phyloP scores from a whole-genome alignment of 176 grass and related monocot genomes.

The Musa beccarii region DNA sequence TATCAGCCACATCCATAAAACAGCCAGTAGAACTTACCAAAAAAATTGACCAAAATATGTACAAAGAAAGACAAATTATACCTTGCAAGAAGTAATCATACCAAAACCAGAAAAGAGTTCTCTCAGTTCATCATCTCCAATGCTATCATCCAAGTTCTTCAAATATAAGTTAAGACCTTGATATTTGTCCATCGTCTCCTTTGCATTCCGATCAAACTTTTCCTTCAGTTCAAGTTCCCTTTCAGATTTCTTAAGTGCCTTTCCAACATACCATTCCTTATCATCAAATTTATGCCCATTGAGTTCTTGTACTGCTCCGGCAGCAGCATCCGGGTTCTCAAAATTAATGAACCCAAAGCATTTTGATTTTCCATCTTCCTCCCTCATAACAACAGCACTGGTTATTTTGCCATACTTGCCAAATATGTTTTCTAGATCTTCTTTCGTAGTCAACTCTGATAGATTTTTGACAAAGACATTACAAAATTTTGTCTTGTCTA shows the following conservation, averaged over 20 bases:
- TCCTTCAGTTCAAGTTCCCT: slow-evolving; percentile 48
- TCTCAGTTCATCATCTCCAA: slow-evolving; percentile 44
- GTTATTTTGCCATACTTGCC: slow-evolving; percentile 47
- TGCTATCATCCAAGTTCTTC: slow-evolving; percentile 58
- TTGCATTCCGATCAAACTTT: slow-evolving; percentile 47
- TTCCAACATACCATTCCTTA: slow-evolving; percentile 61
- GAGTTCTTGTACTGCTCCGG: slow-evolving; percentile 42
- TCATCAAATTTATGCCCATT: slow-evolving; percentile 56
- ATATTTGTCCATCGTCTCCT: slow-evolving; percentile 41
- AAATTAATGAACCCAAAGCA: slow-evolving; percentile 73
- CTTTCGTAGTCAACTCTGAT: slow-evolving; percentile 39
- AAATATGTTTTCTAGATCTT: slow-evolving; percentile 40
- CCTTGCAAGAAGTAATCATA: slow-evolving; percentile 63
- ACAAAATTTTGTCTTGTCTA: slow-evolving; percentile 37
- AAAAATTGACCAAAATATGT: neutral
- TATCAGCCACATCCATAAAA: neutral
- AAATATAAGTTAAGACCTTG: slow-evolving; percentile 57
- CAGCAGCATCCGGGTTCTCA: slow-evolving; percentile 51
- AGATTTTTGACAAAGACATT: slow-evolving; percentile 67
- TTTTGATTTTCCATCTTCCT: slow-evolving; percentile 46
- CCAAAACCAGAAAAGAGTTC: slow-evolving; percentile 50
- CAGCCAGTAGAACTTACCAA: neutral
- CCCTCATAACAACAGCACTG: slow-evolving; percentile 48
- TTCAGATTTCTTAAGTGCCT: slow-evolving; percentile 63
- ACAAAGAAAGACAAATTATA: slow-evolving; percentile 10